These are phyloP conservation scores for Arthrinium puccinioides DNA, from an alignment of 2,329 filamentous ascomycete genomes.

Conservation along the genomic window DNA sequence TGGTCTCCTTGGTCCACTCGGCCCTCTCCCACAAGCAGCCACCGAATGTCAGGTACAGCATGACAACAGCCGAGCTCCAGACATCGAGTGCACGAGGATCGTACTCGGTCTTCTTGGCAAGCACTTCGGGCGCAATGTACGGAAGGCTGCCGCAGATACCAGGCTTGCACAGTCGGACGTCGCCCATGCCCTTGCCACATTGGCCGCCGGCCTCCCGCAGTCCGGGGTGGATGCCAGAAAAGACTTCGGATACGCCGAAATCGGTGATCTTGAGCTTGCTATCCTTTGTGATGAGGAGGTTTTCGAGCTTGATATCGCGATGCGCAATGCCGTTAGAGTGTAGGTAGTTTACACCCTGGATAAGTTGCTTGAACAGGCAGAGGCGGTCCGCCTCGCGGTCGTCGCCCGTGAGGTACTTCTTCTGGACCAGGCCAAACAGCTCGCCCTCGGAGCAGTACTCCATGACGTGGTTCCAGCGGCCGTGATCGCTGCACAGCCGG, in stretches of 20 bases:
- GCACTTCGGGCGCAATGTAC: slow-evolving; percentile 81
- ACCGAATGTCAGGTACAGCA: slow-evolving; percentile 67
- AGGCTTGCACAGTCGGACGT: slow-evolving; percentile 64
- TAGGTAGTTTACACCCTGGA: slow-evolving; percentile 75
- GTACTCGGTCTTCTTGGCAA: slow-evolving; percentile 56
- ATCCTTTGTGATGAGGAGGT: slow-evolving; percentile 69
- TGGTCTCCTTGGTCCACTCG: slow-evolving; percentile 40
- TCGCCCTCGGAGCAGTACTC: slow-evolving; percentile 83
- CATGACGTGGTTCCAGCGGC: slow-evolving; percentile 87
- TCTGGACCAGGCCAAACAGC: slow-evolving; percentile 66
- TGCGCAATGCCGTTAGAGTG: slow-evolving; percentile 82
- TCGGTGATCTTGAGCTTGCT: slow-evolving; percentile 87
- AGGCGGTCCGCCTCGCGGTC: slow-evolving; percentile 63
- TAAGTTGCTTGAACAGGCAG: slow-evolving; percentile 84
- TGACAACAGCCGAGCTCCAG: slow-evolving; percentile 80
- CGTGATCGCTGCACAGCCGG: slow-evolving; percentile 65
- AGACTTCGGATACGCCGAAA: slow-evolving; percentile 85
- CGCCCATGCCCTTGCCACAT: slow-evolving; percentile 66
- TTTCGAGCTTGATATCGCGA: slow-evolving; percentile 86
- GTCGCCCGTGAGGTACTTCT: slow-evolving; percentile 57
- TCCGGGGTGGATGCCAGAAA: slow-evolving; percentile 74
- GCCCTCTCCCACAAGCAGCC: slow-evolving; percentile 71
- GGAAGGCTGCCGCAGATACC: slow-evolving; percentile 80
- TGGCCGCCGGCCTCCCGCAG: slow-evolving; percentile 64
- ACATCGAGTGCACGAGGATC: slow-evolving; percentile 78